A percentile compares a stretch with the other conserved stretches of the same genome.
These are phyloP conservation scores for Bipolaris sorokiniana DNA, from an alignment of 2,329 filamentous ascomycete species.

Conservation along the genomic window DNA sequence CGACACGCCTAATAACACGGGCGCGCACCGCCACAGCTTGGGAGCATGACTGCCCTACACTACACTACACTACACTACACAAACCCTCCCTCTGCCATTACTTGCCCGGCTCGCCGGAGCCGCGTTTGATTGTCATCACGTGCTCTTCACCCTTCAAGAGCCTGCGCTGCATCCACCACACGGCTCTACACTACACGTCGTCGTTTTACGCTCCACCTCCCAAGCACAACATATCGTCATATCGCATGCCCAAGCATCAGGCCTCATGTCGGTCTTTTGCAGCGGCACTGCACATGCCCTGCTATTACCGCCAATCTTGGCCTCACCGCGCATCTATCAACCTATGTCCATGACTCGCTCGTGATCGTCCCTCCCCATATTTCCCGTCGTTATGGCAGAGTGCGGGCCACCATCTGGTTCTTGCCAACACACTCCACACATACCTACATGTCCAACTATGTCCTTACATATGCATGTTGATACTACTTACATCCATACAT, in stretches of 20 bases:
- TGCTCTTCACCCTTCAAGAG: neutral
- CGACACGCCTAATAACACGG: neutral
- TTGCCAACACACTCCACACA: neutral
- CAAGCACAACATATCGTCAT: neutral
- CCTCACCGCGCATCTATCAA: neutral
- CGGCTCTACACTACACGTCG: too few species aligned
- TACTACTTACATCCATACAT: neutral
- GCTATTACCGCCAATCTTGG: neutral
- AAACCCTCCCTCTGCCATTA: neutral
- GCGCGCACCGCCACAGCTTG: slow-evolving; percentile 9
- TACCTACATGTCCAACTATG: neutral
- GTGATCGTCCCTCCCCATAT: neutral
- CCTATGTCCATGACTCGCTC: neutral
- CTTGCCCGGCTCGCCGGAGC: neutral
- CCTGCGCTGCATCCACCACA: neutral
- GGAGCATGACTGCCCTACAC: too few species aligned
- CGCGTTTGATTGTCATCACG: neutral
- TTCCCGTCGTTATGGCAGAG: neutral
- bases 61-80: too few species aligned
- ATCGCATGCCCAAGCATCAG: neutral
- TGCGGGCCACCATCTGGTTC: neutral
- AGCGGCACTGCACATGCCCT: neutral
- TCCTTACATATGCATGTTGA: too few species aligned
- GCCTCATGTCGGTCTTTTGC: slow-evolving; percentile 10
- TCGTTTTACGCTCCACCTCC: neutral